A percentile compares a stretch with the other conserved stretches of the same genome.
Evolutionary conservation across 345 rosid species (phyloP).

Genomic region (Laguncularia racemosa): DNA sequence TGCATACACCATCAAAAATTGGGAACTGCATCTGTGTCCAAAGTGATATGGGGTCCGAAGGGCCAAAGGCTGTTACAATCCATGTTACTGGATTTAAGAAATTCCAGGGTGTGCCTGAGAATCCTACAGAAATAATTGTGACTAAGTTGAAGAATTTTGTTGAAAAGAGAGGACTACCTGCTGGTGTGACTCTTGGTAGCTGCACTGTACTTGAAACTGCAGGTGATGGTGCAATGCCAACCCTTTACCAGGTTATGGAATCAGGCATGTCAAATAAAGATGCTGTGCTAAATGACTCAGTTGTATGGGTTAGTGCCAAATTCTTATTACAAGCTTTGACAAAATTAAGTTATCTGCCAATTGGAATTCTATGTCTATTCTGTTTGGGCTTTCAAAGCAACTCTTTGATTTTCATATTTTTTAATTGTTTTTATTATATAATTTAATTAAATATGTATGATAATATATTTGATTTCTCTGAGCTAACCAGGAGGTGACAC

Average conservation of each 20-base stretch:
- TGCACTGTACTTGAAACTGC: constrained; percentile 70
- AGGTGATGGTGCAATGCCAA: constrained; percentile 57
- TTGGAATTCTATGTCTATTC: too few species aligned
- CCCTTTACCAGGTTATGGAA: constrained; percentile 51
- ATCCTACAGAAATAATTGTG: constrained; percentile 73
- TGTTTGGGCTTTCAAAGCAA: too few species aligned
- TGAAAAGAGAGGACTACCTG: constrained; percentile 47
- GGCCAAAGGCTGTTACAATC: constrained; percentile 47
- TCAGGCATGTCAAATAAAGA: constrained; percentile 30
- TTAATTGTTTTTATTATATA: too few species aligned
- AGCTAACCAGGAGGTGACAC: too few species aligned
- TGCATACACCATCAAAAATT: constrained; percentile 16
- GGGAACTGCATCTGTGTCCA: constrained; percentile 25
- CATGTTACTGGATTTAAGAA: constrained; percentile 81
- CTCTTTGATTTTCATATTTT: too few species aligned
- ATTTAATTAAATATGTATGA: too few species aligned
- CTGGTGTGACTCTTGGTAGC: constrained; percentile 60
- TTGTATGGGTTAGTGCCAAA: constrained; percentile 57
- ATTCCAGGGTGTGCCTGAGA: constrained; percentile 61
- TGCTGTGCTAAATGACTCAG: constrained; percentile 25
- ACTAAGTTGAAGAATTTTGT: constrained; percentile 42
- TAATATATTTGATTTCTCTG: too few species aligned
- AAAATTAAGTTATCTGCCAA: too few species aligned
- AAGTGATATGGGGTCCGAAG: constrained; percentile 68
- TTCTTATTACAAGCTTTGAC: not conserved